Conservation (phyloP, 2,329 filamentous ascomycete species). For the Pseudogymnoascus sp. region DNA sequence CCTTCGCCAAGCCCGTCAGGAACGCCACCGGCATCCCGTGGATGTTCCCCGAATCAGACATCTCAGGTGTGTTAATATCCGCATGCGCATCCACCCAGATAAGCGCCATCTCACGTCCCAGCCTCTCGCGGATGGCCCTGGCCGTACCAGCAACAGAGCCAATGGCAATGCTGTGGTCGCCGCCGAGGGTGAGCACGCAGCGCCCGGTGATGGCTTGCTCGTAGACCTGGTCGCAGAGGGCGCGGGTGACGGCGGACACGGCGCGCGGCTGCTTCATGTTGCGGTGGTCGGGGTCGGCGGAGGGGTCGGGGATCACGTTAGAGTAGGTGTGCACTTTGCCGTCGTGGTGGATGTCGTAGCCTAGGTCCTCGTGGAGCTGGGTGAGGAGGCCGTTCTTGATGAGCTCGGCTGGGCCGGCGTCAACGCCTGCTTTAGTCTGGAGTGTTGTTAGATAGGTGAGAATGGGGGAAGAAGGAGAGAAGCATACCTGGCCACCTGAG, state of each 20-base stretch:
- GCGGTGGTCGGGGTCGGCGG: conserved; percentile 67
- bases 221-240: conserved; percentile 79
- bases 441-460: conserved; percentile 8
- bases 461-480: background rate
- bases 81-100: conserved; percentile 99
- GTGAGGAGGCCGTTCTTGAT: conserved; percentile 80
- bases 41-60: conserved; percentile 81
- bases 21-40: conserved; percentile 98
- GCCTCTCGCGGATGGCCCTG: conserved; percentile 74
- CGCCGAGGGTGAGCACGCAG: conserved; percentile 85
- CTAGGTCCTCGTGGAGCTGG: conserved; percentile 75
- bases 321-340: conserved; percentile 72
- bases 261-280: conserved; percentile 90
- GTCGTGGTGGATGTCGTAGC: conserved; percentile 82
- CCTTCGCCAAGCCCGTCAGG: conserved; percentile 70
- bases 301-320: conserved; percentile 64
- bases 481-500: conserved; percentile 79
- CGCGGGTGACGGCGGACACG: conserved; percentile 75
- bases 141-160: conserved; percentile 84
- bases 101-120: conserved; percentile 77
- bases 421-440: conserved; percentile 83
- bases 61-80: conserved; percentile 95
- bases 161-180: conserved; percentile 94
- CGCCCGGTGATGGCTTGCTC: conserved; percentile 73
- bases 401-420: conserved; percentile 80